phyloP scores from a whole-genome alignment of 352 stramenopile genomes.

The Globisporangium middletonii region DNA sequence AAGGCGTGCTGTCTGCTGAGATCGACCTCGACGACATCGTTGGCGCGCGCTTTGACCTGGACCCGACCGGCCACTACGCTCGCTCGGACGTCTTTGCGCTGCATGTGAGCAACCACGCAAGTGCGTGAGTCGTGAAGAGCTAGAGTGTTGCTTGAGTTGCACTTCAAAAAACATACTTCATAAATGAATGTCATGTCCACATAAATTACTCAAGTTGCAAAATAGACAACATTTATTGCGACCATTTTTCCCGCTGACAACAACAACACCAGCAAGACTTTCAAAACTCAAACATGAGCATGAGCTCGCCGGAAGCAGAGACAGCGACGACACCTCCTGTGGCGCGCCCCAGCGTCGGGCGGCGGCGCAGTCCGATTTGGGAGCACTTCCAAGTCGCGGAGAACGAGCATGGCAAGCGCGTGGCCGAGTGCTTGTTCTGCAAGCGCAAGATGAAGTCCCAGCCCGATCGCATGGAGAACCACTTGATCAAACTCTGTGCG shows the following conservation, averaged over 20 bases:
- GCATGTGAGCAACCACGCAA: slow-evolving; percentile 5
- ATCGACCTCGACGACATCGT: slow-evolving; percentile 20
- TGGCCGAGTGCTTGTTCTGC: slow-evolving; percentile 14
- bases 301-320: neutral
- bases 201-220: neutral
- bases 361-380: slow-evolving; percentile 13
- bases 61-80: slow-evolving; percentile 18
- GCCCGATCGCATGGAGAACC: slow-evolving; percentile 17
- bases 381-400: slow-evolving; percentile 9
- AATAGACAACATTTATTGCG: neutral
- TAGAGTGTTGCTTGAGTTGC: neutral
- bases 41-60: slow-evolving; percentile 17
- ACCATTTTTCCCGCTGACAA: neutral
- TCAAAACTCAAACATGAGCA: neutral
- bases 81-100: slow-evolving; percentile 18
- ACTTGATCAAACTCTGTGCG: slow-evolving; percentile 15
- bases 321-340: neutral
- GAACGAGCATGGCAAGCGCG: slow-evolving; percentile 11
- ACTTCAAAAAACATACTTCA: neutral
- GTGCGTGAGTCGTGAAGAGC: neutral
- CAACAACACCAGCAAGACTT: neutral
- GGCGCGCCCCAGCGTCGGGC: neutral
- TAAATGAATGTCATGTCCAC: neutral
- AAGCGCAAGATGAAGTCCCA: slow-evolving; percentile 15
- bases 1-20: slow-evolving; percentile 17